phyloP scores from a whole-genome alignment of 352 stramenopile species.

The Phytophthora citrophthora region DNA sequence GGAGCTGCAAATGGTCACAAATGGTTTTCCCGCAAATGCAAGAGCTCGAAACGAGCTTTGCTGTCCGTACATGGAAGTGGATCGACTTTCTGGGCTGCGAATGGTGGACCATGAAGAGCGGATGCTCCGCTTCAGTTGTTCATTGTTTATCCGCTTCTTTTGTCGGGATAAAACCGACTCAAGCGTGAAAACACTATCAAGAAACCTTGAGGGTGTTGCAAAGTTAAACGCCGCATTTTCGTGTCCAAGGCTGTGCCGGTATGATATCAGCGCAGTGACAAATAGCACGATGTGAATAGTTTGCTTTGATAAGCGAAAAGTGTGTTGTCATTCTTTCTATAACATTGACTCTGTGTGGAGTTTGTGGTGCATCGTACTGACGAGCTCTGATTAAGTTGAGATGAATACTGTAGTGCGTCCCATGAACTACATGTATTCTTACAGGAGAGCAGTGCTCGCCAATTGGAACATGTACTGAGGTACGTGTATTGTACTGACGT shows the following conservation, averaged over 20 bases:
- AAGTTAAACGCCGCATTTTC: background rate
- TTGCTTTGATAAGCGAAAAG: background rate
- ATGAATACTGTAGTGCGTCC: too few relatives aligned
- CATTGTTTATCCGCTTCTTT: background rate
- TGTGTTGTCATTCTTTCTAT: background rate
- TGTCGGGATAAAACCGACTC: background rate
- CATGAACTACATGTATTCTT: too few relatives aligned
- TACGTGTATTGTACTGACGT: too few relatives aligned
- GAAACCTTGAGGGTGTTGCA: background rate
- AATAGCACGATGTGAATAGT: background rate
- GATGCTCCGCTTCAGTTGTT: background rate
- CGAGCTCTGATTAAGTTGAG: too few relatives aligned
- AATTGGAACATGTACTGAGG: too few relatives aligned
- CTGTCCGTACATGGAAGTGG: conserved; percentile 7
- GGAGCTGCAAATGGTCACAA: background rate
- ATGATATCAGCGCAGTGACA: background rate
- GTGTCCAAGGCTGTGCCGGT: background rate
- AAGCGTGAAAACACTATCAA: conserved; percentile 16
- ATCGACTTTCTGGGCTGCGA: too few relatives aligned
- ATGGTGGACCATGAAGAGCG: too few relatives aligned
- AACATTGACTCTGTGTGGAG: too few relatives aligned
- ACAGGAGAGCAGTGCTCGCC: too few relatives aligned
- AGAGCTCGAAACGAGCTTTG: conserved; percentile 28
- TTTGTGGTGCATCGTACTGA: too few relatives aligned
- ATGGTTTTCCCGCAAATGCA: conserved; percentile 2